Conservation (phyloP, 1,139 yeast genomes). For the Protomyces inouyei region DNA sequence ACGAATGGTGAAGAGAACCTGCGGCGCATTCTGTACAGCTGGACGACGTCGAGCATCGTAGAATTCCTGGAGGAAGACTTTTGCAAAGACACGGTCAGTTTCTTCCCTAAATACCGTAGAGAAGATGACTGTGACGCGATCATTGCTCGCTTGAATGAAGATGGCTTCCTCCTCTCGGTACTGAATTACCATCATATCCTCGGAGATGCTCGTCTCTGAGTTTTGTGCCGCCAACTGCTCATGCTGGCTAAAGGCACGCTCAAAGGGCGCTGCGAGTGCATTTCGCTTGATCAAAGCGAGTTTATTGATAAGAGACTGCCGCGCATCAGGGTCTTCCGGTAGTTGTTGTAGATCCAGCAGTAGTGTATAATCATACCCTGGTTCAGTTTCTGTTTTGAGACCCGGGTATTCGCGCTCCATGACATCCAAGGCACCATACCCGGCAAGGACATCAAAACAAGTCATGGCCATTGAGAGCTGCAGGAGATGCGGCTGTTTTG, state of each 20-base stretch:
- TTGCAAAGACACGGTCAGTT: slow-evolving; percentile 91
- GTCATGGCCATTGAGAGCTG: slow-evolving; percentile 67
- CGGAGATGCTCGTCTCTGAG: slow-evolving; percentile 47
- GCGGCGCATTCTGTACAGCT: slow-evolving; percentile 96
- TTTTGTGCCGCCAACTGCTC: slow-evolving; percentile 1
- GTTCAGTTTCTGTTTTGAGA: slow-evolving; percentile 38
- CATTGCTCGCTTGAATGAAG: slow-evolving; percentile 85
- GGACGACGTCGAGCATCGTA: slow-evolving; percentile 89
- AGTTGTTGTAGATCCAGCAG: slow-evolving; percentile 53
- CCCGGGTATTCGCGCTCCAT: slow-evolving; percentile 46
- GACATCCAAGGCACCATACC: slow-evolving; percentile 53
- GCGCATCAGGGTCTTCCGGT: slow-evolving; percentile 11
- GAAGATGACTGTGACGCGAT: slow-evolving; percentile 92
- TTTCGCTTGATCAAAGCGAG: slow-evolving; percentile 75
- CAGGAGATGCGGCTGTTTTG: slow-evolving; percentile 50
- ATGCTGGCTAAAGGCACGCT: slow-evolving; percentile 63
- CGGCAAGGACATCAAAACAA: slow-evolving; percentile 67
- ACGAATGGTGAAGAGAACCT: slow-evolving; percentile 80
- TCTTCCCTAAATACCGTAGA: slow-evolving; percentile 94
- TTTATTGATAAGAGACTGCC: slow-evolving; percentile 37
- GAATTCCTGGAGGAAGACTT: slow-evolving; percentile 91
- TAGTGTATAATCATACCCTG: slow-evolving; percentile 77
- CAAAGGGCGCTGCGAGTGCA: slow-evolving; percentile 89
- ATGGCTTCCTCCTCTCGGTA: slow-evolving; percentile 93
- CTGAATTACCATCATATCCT: slow-evolving; percentile 65